A percentile compares a stretch with the other conserved stretches of the same genome.
These are phyloP conservation scores for Termitomyces sp. DNA, from an alignment of 768 basidiomycete species.

Conservation along the genomic window DNA sequence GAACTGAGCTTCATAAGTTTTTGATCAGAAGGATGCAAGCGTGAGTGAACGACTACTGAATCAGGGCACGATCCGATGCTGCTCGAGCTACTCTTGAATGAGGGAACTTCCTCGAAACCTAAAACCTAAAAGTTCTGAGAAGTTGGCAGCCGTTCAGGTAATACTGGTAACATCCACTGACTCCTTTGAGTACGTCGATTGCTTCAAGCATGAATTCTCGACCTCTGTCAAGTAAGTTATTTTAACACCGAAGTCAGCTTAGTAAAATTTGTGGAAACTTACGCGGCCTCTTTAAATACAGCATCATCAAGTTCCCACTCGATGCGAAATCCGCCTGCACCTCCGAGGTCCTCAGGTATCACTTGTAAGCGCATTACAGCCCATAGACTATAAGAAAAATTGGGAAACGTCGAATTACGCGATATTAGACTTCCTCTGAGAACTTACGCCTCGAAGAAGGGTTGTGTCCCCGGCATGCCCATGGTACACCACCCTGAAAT, in stretches of 20 bases:
- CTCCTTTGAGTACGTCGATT: slow-evolving; percentile 86
- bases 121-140: slow-evolving; percentile 27
- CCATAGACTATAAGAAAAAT: slow-evolving; percentile 46
- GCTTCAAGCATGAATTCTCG: slow-evolving; percentile 94
- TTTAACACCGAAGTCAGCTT: slow-evolving; percentile 11
- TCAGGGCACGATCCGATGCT: slow-evolving; percentile 28
- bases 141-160: slow-evolving; percentile 9
- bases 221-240: slow-evolving; percentile 48
- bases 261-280: slow-evolving; percentile 31
- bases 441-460: slow-evolving; percentile 69
- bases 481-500: slow-evolving; percentile 78
- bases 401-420: background rate
- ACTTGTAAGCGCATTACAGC: slow-evolving; percentile 77
- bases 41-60: slow-evolving; percentile 40
- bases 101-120: slow-evolving; percentile 70
- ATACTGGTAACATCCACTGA: slow-evolving; percentile 33
- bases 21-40: slow-evolving; percentile 44
- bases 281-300: slow-evolving; percentile 92
- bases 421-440: slow-evolving; percentile 5
- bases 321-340: slow-evolving; percentile 66
- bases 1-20: slow-evolving; percentile 36
- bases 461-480: slow-evolving; percentile 85
- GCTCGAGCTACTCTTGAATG: slow-evolving; percentile 29
- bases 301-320: slow-evolving; percentile 95
- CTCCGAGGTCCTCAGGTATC: slow-evolving; percentile 74